Base-by-base conservation (phyloP, 139 green algal genomes). In the Tetradesmus obliquus region DNA sequence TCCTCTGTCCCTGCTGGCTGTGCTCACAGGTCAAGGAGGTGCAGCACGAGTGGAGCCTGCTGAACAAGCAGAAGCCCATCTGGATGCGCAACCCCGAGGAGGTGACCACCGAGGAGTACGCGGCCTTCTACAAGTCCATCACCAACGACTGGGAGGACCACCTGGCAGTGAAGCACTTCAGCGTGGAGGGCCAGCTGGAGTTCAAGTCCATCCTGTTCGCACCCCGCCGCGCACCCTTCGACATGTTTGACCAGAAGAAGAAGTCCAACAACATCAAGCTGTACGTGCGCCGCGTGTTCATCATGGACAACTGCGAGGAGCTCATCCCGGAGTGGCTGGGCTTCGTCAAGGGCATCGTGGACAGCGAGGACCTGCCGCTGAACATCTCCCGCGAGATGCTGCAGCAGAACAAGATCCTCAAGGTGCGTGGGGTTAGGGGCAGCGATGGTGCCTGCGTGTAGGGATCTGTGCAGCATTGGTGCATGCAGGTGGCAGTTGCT, bases 51-150 rank as follows among this genome's bases (percentile, higher is more conserved):
- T 99, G 98, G 98, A 89, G 95, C 82, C 96, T 99, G 94, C 96
- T 99, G 82, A 99, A 99, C 98, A 99, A 99, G 97, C 98, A 99
- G 96, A 99, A 99, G 97, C 98, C 98, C 32, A 99, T 99, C 95
- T 99, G 98, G 98, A 99, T 99, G 98, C 97, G 98, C 90, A 97
- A 97, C 92, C 97, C 98, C 17, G 98, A 99, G 51, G 98, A 99
- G 92, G 96, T 99, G 86, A 99, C 96, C 86, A 97, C 97, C 92
- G 97, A 99, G 83, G 98, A 99, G 96, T 99, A 99, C 89, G 96
- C 95, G 3, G 97, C 98, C 86, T 99, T 99, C 95, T 99, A 99
- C 97, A 99, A 99, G 96, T 96, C 95, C 8, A 95, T 99, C 74
- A 98, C 96, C 95, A 99, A 99, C 93, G 98, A 99, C 95, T 99